Base-by-base conservation (phyloP, 371 early-diverging fungal genomes). In the Sporodiniella umbellata region DNA sequence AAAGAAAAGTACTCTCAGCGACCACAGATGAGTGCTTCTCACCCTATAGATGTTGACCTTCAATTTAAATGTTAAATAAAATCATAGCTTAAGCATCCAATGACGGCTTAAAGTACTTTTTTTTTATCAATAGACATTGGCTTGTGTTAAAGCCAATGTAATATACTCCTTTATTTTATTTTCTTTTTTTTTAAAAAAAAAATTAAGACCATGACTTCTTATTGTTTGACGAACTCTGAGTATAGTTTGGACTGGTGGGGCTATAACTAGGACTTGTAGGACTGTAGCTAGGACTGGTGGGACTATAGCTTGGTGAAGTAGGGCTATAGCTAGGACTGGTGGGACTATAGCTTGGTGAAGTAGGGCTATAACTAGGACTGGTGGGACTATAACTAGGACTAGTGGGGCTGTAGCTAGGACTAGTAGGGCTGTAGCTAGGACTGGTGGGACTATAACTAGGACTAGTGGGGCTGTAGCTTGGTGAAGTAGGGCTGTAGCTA, bases 21-120 rank as follows among this genome's bases (percentile, higher is more conserved):
- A 40, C 94, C 94, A 17, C 93, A 94, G 62, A 64, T 94, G 39
- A 84, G 83, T 53, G 72, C 84, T 25, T 85, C 86, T 11, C 85
- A 87, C 48, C 82, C 86, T 40, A 86, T 93, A 67, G 87, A 93
- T 70, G 84, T 91, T 56, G 75, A 87, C 51, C 62, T 86, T 75
- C 72, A 80, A 74, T 72, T 68, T 39, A 45, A 51, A 11, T 69
- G 65, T 50, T 71, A 68, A 57, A 45, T 40, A 42, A 31, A 8
- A 10, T 10, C 31, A n/a, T n/a, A n/a, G n/a, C n/a, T n/a, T n/a
- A n/a, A n/a, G n/a, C n/a, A n/a, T n/a, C n/a, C n/a, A n/a, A n/a
- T n/a, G n/a, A n/a, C n/a, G n/a, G n/a, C n/a, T n/a, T n/a, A n/a
- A n/a, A n/a, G n/a, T n/a, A n/a, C n/a, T n/a, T n/a, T n/a, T n/a